Conservation (phyloP, 75 land plant genomes). For the Pinus tabuliformis region DNA sequence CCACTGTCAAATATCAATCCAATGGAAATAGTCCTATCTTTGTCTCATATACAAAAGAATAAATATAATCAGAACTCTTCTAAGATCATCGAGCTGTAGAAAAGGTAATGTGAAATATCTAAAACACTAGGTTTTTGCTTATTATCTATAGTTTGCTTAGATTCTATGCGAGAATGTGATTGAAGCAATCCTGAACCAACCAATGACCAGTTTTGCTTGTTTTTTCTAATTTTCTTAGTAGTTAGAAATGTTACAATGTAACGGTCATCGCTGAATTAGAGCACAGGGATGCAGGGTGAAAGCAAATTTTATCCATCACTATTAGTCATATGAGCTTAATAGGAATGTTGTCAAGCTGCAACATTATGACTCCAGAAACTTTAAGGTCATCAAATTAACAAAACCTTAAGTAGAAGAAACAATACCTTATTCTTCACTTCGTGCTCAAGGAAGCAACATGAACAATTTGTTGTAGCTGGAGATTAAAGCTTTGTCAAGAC, state of each 20-base stretch:
- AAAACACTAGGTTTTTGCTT: not conserved
- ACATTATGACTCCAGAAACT: too few relatives aligned
- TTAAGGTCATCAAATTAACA: too few relatives aligned
- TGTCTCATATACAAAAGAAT: not conserved
- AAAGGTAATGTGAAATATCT: not conserved
- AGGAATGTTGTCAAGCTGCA: not conserved
- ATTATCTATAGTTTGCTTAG: not conserved
- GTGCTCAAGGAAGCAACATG: too few relatives aligned
- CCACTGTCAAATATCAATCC: not conserved
- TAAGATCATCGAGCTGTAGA: not conserved
- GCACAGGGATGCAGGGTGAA: not conserved
- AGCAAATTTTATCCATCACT: not conserved
- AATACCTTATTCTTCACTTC: too few relatives aligned
- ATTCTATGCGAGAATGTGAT: not conserved
- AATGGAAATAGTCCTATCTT: not conserved
- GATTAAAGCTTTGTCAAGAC: too few relatives aligned
- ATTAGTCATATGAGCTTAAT: not conserved
- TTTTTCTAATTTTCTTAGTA: not conserved
- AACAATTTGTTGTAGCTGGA: too few relatives aligned
- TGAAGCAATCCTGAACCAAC: not conserved
- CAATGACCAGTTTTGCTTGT: not conserved
- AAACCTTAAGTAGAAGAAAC: too few relatives aligned
- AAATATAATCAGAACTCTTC: not conserved
- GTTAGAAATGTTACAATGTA: not conserved
- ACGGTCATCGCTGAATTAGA: not conserved